Evolutionary conservation across 1,284 basidiomycete species (phyloP).

Genomic region (Trichosporon faecale): DNA sequence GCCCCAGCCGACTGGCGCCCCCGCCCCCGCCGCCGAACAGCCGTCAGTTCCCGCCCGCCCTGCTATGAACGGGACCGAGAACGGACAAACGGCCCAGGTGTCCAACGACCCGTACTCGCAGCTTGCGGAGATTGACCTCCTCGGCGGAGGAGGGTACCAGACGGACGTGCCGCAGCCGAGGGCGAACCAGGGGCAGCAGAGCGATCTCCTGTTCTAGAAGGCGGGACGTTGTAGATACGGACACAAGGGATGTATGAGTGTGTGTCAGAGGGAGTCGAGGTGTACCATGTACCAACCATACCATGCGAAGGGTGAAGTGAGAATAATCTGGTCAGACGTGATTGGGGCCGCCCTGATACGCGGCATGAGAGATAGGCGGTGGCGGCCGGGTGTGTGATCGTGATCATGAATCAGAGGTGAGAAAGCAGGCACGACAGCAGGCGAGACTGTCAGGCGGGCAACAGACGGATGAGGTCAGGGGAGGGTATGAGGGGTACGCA

Average conservation of each 20-base stretch:
- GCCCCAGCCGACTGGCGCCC: conserved; percentile 30
- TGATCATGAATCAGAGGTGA: background rate
- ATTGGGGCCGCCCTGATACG: background rate
- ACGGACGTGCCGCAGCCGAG: conserved; percentile 47
- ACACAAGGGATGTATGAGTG: background rate
- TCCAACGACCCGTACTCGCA: conserved; percentile 49
- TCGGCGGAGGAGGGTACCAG: conserved; percentile 41
- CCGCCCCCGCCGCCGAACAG: conserved; percentile 12
- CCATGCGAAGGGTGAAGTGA: background rate
- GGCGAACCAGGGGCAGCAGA: conserved; percentile 25
- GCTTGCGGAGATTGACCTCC: conserved; percentile 47
- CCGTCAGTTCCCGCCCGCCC: conserved; percentile 1
- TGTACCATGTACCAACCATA: background rate
- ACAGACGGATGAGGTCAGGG: background rate
- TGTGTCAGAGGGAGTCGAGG: background rate
- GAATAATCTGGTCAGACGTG: background rate
- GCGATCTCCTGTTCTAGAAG: conserved; percentile 40
- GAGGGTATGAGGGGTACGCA: background rate
- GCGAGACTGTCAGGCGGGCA: background rate
- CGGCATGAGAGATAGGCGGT: background rate
- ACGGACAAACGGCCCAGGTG: conserved; percentile 6
- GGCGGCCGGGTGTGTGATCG: background rate
- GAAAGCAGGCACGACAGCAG: background rate
- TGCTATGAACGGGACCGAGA: conserved; percentile 1
- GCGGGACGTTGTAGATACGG: background rate